Evolutionary conservation across 495 filamentous ascomycete genomes (phyloP), one percentile per base, ranked within the genome.

Genomic region (Recurvomyces mirabilis): DNA sequence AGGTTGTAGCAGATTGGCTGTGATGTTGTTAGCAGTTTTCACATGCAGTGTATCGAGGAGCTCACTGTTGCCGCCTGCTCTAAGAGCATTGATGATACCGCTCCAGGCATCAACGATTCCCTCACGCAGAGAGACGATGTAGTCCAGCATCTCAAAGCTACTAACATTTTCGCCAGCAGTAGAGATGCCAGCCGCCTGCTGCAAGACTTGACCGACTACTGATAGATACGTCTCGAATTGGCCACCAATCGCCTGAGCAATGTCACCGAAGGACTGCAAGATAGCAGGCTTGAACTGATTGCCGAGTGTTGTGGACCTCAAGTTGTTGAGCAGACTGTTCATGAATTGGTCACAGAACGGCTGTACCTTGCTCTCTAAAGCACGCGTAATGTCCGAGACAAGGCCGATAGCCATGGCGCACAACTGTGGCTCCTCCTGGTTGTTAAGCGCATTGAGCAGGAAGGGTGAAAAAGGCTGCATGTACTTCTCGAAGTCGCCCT

Each of bases 51-150:
- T 5, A 4, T 25, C 38, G 12, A 20, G 5, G 4, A 11, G 65
- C 77, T 61, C 64, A 87, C 81, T 74, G 63, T 87, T 87, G 64
- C 72, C 73, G 36, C 69, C 79, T 36, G 71, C 65, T 74, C 89
- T 94, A 78, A 95, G 83, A 24, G 91, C 86, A 59, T 87, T 75
- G 49, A 98, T 82, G 35, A 89, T 87, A 55, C 91, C 91, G 59
- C 84, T 87, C 86, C 93, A 98, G 13, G 91, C 91, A 73, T 98
- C 91, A 84, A 95, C 94, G 46, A 96, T 94, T 55, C 89, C 91
- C 60, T 98, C 91, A 43, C 91, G 78, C 38, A 98, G 74, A 13
- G 87, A 93, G 49, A 93, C 75, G 49, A 98, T 77, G 58, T 98
- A 98, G 62, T 96, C 89, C 24, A 87, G 74, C 80, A 94, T 93